A percentile compares a stretch with the other conserved stretches of the same genome.
phyloP scores from a whole-genome alignment of 176 grass and related monocot species.

The Oryza meyeriana region DNA sequence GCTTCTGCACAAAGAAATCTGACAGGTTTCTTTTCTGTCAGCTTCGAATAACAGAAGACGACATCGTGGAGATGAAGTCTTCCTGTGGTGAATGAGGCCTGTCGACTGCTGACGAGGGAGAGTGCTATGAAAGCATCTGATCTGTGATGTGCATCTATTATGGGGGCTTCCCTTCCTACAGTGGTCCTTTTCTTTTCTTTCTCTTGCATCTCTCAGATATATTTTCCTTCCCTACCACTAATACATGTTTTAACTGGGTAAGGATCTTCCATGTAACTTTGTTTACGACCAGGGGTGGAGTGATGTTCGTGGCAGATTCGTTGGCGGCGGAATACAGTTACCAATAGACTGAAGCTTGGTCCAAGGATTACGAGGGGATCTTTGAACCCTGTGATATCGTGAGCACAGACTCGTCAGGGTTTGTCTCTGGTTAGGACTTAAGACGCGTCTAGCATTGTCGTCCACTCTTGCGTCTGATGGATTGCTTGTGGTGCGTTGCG shows the following conservation, averaged over 20 bases:
- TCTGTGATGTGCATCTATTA: conserved; percentile 79
- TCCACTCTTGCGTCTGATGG: background rate
- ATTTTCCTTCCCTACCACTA: background rate
- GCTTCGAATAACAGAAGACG: conserved; percentile 70
- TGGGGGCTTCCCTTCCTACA: conserved; percentile 93
- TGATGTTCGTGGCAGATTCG: conserved; percentile 67
- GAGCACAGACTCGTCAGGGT: conserved; percentile 34
- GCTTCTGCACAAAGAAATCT: background rate
- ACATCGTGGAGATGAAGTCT: conserved; percentile 73
- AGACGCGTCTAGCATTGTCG: background rate
- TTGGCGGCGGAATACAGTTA: conserved; percentile 49
- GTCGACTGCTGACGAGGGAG: conserved; percentile 71
- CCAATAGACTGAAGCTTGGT: conserved; percentile 47
- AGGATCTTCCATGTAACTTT: background rate
- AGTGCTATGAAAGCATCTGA: conserved; percentile 81
- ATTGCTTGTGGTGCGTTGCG: background rate
- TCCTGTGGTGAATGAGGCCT: conserved; percentile 91
- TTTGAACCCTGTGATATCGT: conserved; percentile 66
- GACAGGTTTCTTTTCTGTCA: conserved; percentile 33
- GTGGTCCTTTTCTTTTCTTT: conserved; percentile 35
- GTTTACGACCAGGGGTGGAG: conserved; percentile 51
- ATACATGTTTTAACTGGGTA: background rate
- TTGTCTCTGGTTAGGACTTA: conserved; percentile 57
- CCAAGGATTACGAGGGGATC: conserved; percentile 49
- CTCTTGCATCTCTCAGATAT: background rate